Base-by-base conservation (phyloP, 306 rosid genomes). In the Psophocarpus tetragonolobus region DNA sequence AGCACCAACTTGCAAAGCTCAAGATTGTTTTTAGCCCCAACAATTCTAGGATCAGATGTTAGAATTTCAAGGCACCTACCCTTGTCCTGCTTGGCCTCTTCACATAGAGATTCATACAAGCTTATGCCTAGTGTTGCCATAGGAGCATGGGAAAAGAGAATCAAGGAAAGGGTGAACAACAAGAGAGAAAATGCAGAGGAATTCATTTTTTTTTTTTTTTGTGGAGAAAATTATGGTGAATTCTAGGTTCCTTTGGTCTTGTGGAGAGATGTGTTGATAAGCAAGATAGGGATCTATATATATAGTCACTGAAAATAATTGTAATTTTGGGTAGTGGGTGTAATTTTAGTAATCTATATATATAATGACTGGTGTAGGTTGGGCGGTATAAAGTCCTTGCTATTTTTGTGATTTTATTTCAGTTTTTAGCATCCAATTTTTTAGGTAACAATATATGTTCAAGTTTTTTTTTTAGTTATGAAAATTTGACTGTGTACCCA, bases 111-210 rank as follows among this genome's bases (percentile, higher is more conserved):
- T 26, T 76, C 75, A 32, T 4, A 32, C 20, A 76, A 62, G 0
- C 1, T 36, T 6, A 12, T 1, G 0, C 35, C 13, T 14, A 32
- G 18, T 76, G 74, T 36, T 44, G 30, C 21, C 4, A n/a, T 5
- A 24, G 68, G 39, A 12, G 74, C 44, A 2, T 82, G 63, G 12
- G 70, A 76, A 41, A 76, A 15, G 11, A 76, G 35, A 56, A 76
- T 71, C 74, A 82, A 51, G 33, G 70, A 70, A 70, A 82, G 74
- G 65, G 74, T 51, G 74, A 76, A 29, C 20, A 76, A 71, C 53
- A 71, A 27, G 44, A 66, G 10, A 5, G 62, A 65, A 53, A 80
- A 17, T 51, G 30, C 45, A 58, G 85, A 62, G 1, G 63, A n/a
- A 6, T 51, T 63, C 85, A 76, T 81, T 35, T 45, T 58, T 65